These are phyloP conservation scores for Suhomyces ambrosiae DNA, from an alignment of 1,139 yeast species.

Conservation along the genomic window DNA sequence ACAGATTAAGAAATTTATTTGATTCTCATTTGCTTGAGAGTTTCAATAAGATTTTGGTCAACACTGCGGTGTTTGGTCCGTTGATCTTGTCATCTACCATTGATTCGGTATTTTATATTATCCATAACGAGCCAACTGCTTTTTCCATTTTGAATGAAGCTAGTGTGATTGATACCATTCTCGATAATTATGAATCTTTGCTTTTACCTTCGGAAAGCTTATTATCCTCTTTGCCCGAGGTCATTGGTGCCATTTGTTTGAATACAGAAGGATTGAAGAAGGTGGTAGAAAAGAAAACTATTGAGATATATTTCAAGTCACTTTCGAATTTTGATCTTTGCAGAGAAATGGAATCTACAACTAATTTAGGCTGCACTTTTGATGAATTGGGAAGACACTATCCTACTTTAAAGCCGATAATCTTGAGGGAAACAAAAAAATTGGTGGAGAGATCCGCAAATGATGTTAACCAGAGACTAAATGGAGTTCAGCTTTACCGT, in stretches of 20 bases:
- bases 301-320: constrained; percentile 53
- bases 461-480: constrained; percentile 34
- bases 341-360: constrained; percentile 41
- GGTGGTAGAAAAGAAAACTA: constrained; percentile 50
- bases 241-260: constrained; percentile 81
- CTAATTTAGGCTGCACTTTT: constrained; percentile 64
- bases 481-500: constrained; percentile 45
- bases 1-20: constrained; percentile 78
- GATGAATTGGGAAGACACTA: constrained; percentile 88
- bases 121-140: constrained; percentile 92
- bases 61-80: constrained; percentile 69
- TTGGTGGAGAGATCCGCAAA: constrained; percentile 35
- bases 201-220: constrained; percentile 62
- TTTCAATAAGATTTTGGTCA: constrained; percentile 58
- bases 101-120: constrained; percentile 68
- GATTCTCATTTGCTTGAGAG: constrained; percentile 76
- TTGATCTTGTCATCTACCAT: constrained; percentile 65
- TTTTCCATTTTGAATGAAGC: constrained; percentile 81
- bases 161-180: constrained; percentile 64
- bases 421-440: constrained; percentile 52
- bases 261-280: constrained; percentile 71
- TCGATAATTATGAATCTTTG: constrained; percentile 55
- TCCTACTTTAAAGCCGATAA: constrained; percentile 64
- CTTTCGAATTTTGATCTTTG: constrained; percentile 54
- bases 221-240: constrained; percentile 67